Evolutionary conservation across 2,329 filamentous ascomycete genomes (phyloP), one percentile per base, ranked within the genome.

Genomic region (Canariomyces notabilis): DNA sequence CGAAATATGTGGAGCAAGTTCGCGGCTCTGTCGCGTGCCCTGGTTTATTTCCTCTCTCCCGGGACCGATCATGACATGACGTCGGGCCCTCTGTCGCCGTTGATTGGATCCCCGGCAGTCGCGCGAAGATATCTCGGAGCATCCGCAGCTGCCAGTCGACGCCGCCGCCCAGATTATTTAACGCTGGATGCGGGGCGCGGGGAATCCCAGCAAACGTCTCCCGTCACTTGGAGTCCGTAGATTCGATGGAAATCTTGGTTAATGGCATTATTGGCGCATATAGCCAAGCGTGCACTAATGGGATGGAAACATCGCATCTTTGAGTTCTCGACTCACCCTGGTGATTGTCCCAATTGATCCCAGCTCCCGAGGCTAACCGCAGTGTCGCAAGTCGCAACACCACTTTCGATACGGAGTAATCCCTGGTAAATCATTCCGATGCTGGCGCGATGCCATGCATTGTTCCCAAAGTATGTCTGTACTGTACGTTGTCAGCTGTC

Each of bases 91-190:
- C 45, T 44, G 48, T 14, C 41, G 40, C 32, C 15, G 18, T 37
- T 59, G 55, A 58, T 58, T 59, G 57, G 57, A 33, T 26, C 40
- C 22, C 9, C 32, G 22, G 40, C 14, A 39, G 14, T 14, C 14
- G 15, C 19, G 52, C 54, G 57, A 59, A 42, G 53, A 59, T 49
- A 55, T 53, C 38, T 48, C 57, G 57, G 56, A 53, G 43, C 44
- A 19, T 41, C 36, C 41, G 15, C 41, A 40, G 38, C 26, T 29
- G 37, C 48, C 45, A 46, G 42, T 34, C 20, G 41, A 35, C 18
- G 19, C 34, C 23, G 26, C n/a, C 19, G 18, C n/a, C 11, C n/a
- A n/a, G n/a, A n/a, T n/a, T n/a, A 23, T 26, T 18, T 12, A 21
- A 29, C 26, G 23, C 34, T 20, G 18, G 23, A 14, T 36, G 41